Evolutionary conservation across 2,329 filamentous ascomycete species (phyloP), one percentile per base, ranked within the genome.

Genomic region (Aureobasidium pullulans): DNA sequence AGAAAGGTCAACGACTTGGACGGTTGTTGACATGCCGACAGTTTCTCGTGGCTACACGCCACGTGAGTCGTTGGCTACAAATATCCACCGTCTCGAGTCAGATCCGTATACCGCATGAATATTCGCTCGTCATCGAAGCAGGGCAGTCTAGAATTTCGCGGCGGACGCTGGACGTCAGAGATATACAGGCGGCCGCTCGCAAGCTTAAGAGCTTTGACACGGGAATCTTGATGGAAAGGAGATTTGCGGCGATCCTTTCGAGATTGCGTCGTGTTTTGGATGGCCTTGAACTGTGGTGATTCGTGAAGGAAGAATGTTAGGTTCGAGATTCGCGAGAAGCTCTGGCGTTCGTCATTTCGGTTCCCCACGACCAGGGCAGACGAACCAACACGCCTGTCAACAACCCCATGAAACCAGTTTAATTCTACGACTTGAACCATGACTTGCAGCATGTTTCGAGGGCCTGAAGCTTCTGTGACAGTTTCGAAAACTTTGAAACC

Each of bases 241-340:
- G 48, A 52, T 52, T 52, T 40, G 48, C 36, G 36, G 39, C 48
- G 48, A 52, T 52, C 48, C 48, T 52, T 39, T 23, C 23, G 48
- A 52, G 37, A 40, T 52, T 52, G 31, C 34, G 4, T 19, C 31
- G 32, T 52, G 23, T 40, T 39, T 36, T 52, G 48, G 36, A 31
- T 11, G 48, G 34, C 48, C 48, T 40, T 40, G 34, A 13, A 32
- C 23, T 39, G 36, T 52, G 36, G 31, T 40, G 19, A 19, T 19
- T 19, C 19, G 19, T 19, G 39, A 54, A 54, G 29, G 11, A 16
- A n/a, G 34, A 43, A 42, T 9, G 6, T 13, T 28, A 54, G 50
- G 37, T 43, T 43, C 11, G 28, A 54, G 39, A 34, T 52, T 40
- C 32, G n/a, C 19, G 43, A 11, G 23, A 31, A 6, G 39, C 39